Conservation (phyloP, 208 protist genomes). For the Trypanosoma platydactyli region DNA sequence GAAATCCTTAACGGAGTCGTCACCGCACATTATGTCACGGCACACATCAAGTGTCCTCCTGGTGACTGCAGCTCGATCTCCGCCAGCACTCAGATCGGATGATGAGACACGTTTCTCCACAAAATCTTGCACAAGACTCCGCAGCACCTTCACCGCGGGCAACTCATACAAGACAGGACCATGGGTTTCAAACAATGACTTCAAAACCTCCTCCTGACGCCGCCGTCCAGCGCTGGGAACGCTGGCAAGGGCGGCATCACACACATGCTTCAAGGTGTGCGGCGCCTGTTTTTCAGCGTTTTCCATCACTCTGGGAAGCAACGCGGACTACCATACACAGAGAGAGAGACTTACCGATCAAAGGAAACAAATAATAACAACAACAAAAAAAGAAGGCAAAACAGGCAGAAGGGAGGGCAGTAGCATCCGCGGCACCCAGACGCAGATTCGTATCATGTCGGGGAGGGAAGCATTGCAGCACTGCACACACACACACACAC, state of each 20-base stretch:
- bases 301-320: neutral
- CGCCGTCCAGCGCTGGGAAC: neutral
- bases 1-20: neutral
- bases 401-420: neutral
- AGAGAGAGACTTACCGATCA: neutral
- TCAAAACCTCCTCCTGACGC: neutral
- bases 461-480: too few species aligned
- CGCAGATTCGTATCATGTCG: too few species aligned
- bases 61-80: neutral
- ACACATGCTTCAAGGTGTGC: conserved; percentile 12
- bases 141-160: conserved; percentile 7
- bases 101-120: conserved; percentile 4
- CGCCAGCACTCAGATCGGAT: neutral
- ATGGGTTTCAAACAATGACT: conserved; percentile 2
- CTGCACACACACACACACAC: too few species aligned
- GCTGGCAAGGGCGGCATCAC: conserved; percentile 1
- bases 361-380: conserved; percentile 4
- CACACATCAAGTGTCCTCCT: neutral
- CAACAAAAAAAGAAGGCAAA: neutral
- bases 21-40: neutral
- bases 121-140: conserved; percentile 1
- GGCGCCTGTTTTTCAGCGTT: neutral
- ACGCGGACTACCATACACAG: conserved; percentile 3
- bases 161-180: neutral
- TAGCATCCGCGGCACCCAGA: too few species aligned